phyloP scores from a whole-genome alignment of 129 eudicot species.

The Tanacetum coccineum region DNA sequence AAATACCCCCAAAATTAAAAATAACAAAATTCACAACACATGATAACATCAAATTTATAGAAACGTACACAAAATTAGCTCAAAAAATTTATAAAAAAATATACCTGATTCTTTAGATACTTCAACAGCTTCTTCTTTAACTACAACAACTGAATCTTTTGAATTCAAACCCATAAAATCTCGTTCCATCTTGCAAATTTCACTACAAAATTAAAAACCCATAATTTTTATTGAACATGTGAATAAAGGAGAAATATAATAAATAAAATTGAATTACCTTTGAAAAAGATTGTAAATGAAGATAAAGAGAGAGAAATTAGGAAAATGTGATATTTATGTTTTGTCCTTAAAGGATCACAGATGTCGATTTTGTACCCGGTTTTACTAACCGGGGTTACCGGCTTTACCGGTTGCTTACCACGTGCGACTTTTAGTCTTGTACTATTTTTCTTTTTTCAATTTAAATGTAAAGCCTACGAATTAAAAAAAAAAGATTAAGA shows the following conservation, averaged over 20 bases:
- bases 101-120: slow-evolving; percentile 53
- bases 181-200: slow-evolving; percentile 50
- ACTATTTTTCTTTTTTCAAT: too few relatives aligned
- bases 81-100: slow-evolving; percentile 18
- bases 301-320: slow-evolving; percentile 10
- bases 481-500: too few relatives aligned
- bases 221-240: slow-evolving; percentile 1
- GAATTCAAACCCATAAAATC: slow-evolving; percentile 79
- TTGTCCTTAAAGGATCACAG: neutral
- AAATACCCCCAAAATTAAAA: slow-evolving; percentile 3
- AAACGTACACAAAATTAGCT: neutral
- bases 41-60: slow-evolving; percentile 8
- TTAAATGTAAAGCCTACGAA: neutral
- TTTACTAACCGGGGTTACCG: too few relatives aligned
- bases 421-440: too few relatives aligned
- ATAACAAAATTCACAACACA: neutral
- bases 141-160: slow-evolving; percentile 41
- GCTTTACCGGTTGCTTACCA: too few relatives aligned
- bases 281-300: slow-evolving; percentile 1
- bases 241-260: neutral
- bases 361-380: too few relatives aligned
- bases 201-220: slow-evolving; percentile 17
- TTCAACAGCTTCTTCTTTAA: slow-evolving; percentile 53
- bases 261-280: neutral
- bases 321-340: slow-evolving; percentile 13